Evolutionary conservation across 805 yeast genomes (phyloP), one percentile per base, ranked within the genome.

Genomic region (Suhomyces tanzawaensis): DNA sequence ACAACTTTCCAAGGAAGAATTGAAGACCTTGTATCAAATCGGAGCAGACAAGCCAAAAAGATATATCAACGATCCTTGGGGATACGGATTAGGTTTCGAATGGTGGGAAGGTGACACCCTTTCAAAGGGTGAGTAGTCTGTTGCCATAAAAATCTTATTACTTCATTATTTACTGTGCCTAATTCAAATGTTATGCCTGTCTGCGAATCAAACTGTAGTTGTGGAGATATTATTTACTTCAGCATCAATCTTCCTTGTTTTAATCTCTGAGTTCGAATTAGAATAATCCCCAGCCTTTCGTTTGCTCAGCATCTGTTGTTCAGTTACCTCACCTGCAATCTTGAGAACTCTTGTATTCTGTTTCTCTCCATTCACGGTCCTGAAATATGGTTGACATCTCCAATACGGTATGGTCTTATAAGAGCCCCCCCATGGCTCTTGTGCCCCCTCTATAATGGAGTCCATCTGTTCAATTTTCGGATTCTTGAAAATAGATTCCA

Each of bases 381-480:
- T 74, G 71, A 91, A 91, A 57, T 86, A 85, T 2, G 99, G 99
- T 63, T 91, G 99, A 47, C 95, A 81, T 52, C 98, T 75, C 98
- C 98, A 91, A 58, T 84, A 89, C 1, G 99, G 98, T 12, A 91
- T 78, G 4, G 72, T 75, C 57, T 80, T 79, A 58, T 93, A 91
- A 11, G 71, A 51, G 1, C 95, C 95, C 33, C 95, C 95, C 90
- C 95, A 84, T 17, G 62, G 54, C 48, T 79, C 79, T 1, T 53
- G 30, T 5, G 74, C 77, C 0, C 89, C 88, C 6, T 62, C 66
- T 0, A 62, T 64, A 1, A 84, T 71, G 3, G 53, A 60, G 52
- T 88, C 96, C 14, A 72, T 44, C 35, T 72, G 74, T 3, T 62
- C 69, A n/a, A 79, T 79, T 39, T 79, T 69, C 1, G 66, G 71